These are phyloP conservation scores for Boletus rufocinnamomeus DNA, from an alignment of 768 basidiomycete species.

Conservation along the genomic window DNA sequence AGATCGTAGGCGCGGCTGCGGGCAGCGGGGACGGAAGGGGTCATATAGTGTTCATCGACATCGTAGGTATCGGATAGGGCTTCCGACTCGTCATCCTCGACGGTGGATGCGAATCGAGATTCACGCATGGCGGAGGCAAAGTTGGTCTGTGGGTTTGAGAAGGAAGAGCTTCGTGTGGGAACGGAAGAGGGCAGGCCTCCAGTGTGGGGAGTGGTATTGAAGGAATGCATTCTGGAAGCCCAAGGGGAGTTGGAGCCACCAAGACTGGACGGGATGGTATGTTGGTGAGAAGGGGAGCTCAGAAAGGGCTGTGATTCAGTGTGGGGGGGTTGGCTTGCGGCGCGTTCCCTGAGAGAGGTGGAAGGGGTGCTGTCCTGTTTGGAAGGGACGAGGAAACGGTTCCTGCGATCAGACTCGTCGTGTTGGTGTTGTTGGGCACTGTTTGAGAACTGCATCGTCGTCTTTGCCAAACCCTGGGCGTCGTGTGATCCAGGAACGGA, in stretches of 20 bases:
- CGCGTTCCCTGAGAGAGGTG: constrained; percentile 57
- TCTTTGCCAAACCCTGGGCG: background rate
- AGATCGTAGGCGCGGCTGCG: constrained; percentile 68
- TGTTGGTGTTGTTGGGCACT: constrained; percentile 33
- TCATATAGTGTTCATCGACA: constrained; percentile 57
- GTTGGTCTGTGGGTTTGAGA: constrained; percentile 57
- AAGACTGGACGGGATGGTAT: constrained; percentile 52
- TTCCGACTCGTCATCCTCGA: constrained; percentile 81
- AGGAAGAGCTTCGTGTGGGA: constrained; percentile 69
- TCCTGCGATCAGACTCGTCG: constrained; percentile 61
- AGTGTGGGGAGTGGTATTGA: constrained; percentile 41
- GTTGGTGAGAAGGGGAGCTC: constrained; percentile 54
- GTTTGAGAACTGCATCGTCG: constrained; percentile 37
- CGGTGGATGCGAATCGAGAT: constrained; percentile 68
- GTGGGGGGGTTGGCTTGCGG: constrained; percentile 70
- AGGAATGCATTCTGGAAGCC: constrained; percentile 45
- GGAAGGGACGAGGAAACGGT: constrained; percentile 53
- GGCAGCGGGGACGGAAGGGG: constrained; percentile 41
- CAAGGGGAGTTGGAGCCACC: constrained; percentile 41
- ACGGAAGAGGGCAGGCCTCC: constrained; percentile 49
- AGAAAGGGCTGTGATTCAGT: constrained; percentile 48
- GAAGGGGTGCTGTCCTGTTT: constrained; percentile 41
- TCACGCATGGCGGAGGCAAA: constrained; percentile 70
- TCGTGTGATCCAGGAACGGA: constrained; percentile 23
- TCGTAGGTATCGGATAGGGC: constrained; percentile 63